Conservation (phyloP, 2,329 filamentous ascomycete species). For the Coccinonectria pachysandricola region DNA sequence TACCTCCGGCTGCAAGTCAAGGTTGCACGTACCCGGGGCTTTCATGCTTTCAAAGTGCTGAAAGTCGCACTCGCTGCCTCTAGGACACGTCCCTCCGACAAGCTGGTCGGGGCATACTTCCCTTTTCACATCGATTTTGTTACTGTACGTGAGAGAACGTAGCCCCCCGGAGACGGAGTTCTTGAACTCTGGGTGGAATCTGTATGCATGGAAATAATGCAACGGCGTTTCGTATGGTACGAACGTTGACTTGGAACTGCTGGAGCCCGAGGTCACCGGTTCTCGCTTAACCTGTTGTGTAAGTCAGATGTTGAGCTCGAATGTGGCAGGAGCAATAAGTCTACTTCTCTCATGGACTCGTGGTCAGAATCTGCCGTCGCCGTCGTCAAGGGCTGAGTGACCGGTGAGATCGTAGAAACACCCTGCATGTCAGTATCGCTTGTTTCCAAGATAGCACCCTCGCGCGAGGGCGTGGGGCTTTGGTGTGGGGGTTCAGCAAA, state of each 20-base stretch:
- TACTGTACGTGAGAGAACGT: slow-evolving; percentile 86
- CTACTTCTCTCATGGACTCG: slow-evolving; percentile 33
- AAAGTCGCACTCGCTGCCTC: slow-evolving; percentile 59
- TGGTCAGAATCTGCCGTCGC: slow-evolving; percentile 14
- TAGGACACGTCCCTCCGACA: slow-evolving; percentile 56
- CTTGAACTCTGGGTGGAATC: slow-evolving; percentile 73
- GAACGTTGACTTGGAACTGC: slow-evolving; percentile 15
- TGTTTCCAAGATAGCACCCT: slow-evolving; percentile 14
- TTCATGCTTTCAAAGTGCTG: slow-evolving; percentile 59
- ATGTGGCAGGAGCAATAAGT: slow-evolving; percentile 19
- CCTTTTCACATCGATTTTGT: slow-evolving; percentile 69
- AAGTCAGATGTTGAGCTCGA: slow-evolving; percentile 10
- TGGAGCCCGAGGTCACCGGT: slow-evolving; percentile 2
- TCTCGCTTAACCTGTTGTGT: slow-evolving; percentile 9
- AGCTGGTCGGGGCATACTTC: slow-evolving; percentile 70
- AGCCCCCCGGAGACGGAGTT: slow-evolving; percentile 64
- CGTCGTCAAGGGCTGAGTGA: slow-evolving; percentile 23
- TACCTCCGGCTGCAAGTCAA: slow-evolving; percentile 9
- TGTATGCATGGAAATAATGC: slow-evolving; percentile 73
- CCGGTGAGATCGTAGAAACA: slow-evolving; percentile 11
- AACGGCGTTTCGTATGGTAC: slow-evolving; percentile 74
- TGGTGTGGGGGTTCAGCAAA: slow-evolving; percentile 1
- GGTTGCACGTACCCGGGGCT: slow-evolving; percentile 26
- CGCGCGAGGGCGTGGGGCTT: slow-evolving; percentile 8
- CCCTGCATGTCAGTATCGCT: slow-evolving; percentile 18